Percentiles rank a stretch among this genome's conserved stretches.
These are phyloP conservation scores for Persicaria maculosa DNA, from an alignment of 148 eudicot genomes.

Conservation along the genomic window DNA sequence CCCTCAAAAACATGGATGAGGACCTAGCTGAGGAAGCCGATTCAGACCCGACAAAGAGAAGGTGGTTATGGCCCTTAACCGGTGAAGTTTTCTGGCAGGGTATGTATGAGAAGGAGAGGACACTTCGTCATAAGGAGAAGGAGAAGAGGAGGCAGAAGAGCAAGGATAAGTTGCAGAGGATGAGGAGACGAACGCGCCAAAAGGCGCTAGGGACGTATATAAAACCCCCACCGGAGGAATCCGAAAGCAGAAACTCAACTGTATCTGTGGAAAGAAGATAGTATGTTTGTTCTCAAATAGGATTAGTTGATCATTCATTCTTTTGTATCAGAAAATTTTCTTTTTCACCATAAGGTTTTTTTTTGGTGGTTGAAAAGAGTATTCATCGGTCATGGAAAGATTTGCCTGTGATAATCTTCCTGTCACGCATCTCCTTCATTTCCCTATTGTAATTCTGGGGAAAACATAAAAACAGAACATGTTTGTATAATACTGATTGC, in stretches of 20 bases:
- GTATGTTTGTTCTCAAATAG: neutral
- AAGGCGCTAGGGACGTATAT: conserved; percentile 65
- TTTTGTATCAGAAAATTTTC: conserved; percentile 22
- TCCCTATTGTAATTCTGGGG: neutral
- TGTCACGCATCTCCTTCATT: neutral
- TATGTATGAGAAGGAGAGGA: conserved; percentile 56
- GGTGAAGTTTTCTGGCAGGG: conserved; percentile 92
- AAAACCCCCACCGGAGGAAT: conserved; percentile 47
- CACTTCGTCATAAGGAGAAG: conserved; percentile 31
- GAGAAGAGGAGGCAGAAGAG: conserved; percentile 51
- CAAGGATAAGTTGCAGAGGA: conserved; percentile 53
- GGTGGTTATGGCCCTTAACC: conserved; percentile 89
- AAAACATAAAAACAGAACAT: neutral
- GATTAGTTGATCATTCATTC: conserved; percentile 27
- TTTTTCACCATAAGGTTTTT: neutral
- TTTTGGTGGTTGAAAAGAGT: conserved; percentile 16
- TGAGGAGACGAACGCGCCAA: conserved; percentile 40
- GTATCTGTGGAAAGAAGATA: neutral
- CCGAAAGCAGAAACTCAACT: neutral
- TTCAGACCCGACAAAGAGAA: conserved; percentile 39
- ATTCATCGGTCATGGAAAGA: conserved; percentile 17
- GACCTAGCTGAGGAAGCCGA: conserved; percentile 91
- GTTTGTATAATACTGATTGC: neutral
- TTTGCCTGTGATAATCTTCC: conserved; percentile 23
- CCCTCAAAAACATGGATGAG: conserved; percentile 85